Evolutionary conservation across 345 rosid genomes (phyloP), one percentile per base, ranked within the genome.

Genomic region (Linum usitatissimum): DNA sequence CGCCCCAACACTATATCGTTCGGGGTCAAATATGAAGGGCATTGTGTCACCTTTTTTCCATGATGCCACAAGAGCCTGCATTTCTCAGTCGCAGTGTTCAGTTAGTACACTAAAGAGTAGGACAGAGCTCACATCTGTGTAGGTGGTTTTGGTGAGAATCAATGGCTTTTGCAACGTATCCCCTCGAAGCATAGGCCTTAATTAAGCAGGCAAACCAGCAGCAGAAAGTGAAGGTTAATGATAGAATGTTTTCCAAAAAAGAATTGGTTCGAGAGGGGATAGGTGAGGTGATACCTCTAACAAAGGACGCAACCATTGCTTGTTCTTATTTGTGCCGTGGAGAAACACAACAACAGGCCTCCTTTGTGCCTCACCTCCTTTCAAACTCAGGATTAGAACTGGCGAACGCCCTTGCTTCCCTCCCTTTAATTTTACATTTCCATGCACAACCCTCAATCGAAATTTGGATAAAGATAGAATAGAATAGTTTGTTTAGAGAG

Each of bases 11-110:
- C n/a, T n/a, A n/a, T 23, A 23, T 23, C 28, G 28, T 76, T 86
- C 96, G 68, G 91, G 83, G 75, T 86, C 96, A 75, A 75, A 89
- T 77, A 92, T 77, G 72, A 92, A 92, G 39, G 98, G 97, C 98
- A 92, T 85, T 30, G 87, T 86, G 60, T 83, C 81, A 55, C 97
- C 95, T 10, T 73, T 79, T 70, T 61, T 84, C 97, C 99, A 93
- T 23, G 97, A 78, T 61, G 96, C 84, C 13, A 90, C 73, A 64
- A 93, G 86, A 67, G 90, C 97, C 99, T 93, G 80, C 76, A 77
- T 9, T 72, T 45, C n/a, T 19, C 48, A 71, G 73, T 60, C 53
- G 20, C 23, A 61, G 39, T 23, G 56, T 40, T 23, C 51, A 18
- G 31, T 77, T 63, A 45, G 17, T 9, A 66, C 55, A 62, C 20